Evolutionary conservation across 768 basidiomycete genomes (phyloP).

Genomic region (Mycena indigotica): DNA sequence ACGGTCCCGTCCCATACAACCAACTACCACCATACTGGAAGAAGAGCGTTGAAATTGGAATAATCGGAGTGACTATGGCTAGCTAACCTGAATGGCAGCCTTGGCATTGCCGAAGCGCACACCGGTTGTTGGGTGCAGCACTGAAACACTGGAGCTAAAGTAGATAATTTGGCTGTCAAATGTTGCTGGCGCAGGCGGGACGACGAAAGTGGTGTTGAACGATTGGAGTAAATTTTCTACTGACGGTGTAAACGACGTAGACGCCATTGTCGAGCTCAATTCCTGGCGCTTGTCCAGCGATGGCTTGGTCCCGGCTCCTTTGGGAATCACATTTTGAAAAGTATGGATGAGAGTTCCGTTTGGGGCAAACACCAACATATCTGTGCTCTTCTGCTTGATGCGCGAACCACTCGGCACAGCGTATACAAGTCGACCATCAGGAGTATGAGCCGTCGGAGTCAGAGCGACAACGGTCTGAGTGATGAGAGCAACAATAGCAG

Average conservation of each 20-base stretch:
- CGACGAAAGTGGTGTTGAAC: constrained; percentile 12
- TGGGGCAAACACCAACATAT: constrained; percentile 13
- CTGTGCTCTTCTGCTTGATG: constrained; percentile 3
- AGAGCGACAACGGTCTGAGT: too few species aligned
- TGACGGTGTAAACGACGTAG: not conserved
- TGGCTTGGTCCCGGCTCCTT: not conserved
- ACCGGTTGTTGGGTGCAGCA: constrained; percentile 1
- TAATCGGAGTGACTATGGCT: not conserved
- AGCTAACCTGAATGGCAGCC: constrained; percentile 10
- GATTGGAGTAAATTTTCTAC: constrained; percentile 6
- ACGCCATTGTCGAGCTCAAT: not conserved
- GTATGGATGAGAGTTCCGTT: constrained; percentile 13
- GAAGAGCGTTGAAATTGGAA: constrained; percentile 1
- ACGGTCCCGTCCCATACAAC: constrained; percentile 2
- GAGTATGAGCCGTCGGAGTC: constrained; percentile 1
- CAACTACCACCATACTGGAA: constrained; percentile 13
- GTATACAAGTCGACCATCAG: constrained; percentile 6
- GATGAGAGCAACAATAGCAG: too few species aligned
- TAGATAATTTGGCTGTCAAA: constrained; percentile 16
- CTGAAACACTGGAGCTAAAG: constrained; percentile 3
- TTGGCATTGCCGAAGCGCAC: constrained; percentile 9
- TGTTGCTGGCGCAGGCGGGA: constrained; percentile 3
- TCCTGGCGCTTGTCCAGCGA: constrained; percentile 9
- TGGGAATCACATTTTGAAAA: constrained; percentile 14
- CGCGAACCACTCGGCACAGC: constrained; percentile 12